Base-by-base conservation (phyloP, 2,329 filamentous ascomycete species). In the Lasiodiplodia sp. region DNA sequence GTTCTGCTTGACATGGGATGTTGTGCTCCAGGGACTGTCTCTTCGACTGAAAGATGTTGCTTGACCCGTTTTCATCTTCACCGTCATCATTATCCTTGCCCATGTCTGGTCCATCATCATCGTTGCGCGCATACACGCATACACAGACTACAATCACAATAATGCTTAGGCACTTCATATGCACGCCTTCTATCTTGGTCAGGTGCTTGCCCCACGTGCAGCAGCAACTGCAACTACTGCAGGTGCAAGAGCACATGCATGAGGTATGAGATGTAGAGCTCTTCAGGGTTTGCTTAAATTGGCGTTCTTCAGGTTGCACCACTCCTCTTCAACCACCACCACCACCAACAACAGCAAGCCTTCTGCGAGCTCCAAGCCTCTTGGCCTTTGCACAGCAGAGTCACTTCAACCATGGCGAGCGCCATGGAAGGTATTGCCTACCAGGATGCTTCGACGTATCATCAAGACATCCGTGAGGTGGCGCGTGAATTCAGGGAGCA, bases 361-460 rank as follows among this genome's bases (percentile, higher is more conserved):
- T 44, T 38, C 37, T 14, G 8, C 37, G 14, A 47, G 16, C n/a
- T n/a, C 40, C 40, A 16, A 21, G 44, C 44, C 3, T 47, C 44
- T 47, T n/a, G 44, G 44, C 7, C 28, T 14, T 47, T 21, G 44
- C 3, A 11, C n/a, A 53, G 51, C 14, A 23, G 6, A 5, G 2
- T 12, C n/a, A 10, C 18, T 52, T 38, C n/a, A 28, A n/a, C 47
- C 44, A 58, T 58, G 65, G 40, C 28, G 11, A 56, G n/a, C 14
- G 31, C 55, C 23, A 67, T 67, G 65, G 65, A 67, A 38, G 65
- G 65, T 18, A 67, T 67, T n/a, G n/a, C 53, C 4, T 67, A 67
- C 53, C 65, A 67, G 38, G 64, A 66, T 31, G 52, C 64, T 23
- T 66, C 64, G 7, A 66, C 37, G 8, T 72, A 66, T 63, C 49